Evolutionary conservation across 257 asterid genomes (phyloP), one percentile per base, ranked within the genome.

Genomic region (Ligustrum vulgare): DNA sequence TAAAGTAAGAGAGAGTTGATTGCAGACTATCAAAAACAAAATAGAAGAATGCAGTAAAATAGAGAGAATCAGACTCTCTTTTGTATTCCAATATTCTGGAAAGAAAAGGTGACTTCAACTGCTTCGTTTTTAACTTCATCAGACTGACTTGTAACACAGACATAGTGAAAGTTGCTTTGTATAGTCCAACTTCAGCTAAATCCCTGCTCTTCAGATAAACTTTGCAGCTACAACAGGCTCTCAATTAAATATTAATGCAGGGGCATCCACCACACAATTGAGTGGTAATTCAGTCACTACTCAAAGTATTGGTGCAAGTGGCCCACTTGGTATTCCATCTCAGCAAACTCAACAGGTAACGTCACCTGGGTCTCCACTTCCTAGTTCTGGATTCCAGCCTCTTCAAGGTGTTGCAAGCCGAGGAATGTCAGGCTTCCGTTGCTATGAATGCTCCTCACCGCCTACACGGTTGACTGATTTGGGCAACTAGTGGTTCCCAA

Each of bases 121-220:
- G n/a, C n/a, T n/a, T n/a, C n/a, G n/a, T n/a, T n/a, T n/a, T n/a
- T n/a, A n/a, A n/a, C n/a, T n/a, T n/a, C n/a, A n/a, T n/a, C n/a
- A n/a, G n/a, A n/a, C n/a, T n/a, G n/a, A n/a, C n/a, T n/a, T n/a
- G n/a, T n/a, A n/a, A n/a, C n/a, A n/a, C n/a, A 76, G 97, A 91
- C 6, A 85, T 95, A 39, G 98, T 95, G 79, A 90, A 87, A 86
- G 99, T 97, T 84, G 99, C 99, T 68, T 81, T 95, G 71, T 85
- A 81, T 71, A 87, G 96, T 81, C 94, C 94, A 63, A 97, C 98
- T 81, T 89, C 99, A 47, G 84, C 97, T 77, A 86, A 91, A 93
- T 93, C 79, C 99, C 99, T 77, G 86, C 99, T 79, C 99, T 98
- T 66, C 89, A 82, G 90, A 92, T 94, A 87, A 86, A 85, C 82